A percentile compares a stretch with the other conserved stretches of the same genome.
Evolutionary conservation across 2,329 filamentous ascomycete species (phyloP).

Genomic region (Graphilbum fragrans): DNA sequence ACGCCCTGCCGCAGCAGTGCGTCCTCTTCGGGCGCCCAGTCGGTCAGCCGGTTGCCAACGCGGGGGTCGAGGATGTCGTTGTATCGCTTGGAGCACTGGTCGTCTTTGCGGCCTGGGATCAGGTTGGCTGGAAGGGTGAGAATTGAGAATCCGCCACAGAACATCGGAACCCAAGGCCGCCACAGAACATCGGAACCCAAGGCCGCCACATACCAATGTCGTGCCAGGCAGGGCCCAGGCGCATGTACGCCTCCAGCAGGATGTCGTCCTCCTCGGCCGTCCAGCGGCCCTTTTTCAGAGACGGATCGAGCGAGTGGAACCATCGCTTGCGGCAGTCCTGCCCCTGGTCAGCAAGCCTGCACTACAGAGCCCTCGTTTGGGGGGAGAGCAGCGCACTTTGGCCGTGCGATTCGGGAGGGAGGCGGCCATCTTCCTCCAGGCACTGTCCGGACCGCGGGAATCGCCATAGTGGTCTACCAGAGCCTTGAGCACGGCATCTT

Average conservation of each 20-base stretch:
- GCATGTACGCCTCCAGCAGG: neutral
- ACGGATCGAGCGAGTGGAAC: slow-evolving; percentile 5
- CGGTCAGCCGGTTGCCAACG: neutral
- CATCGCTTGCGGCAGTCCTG: slow-evolving; percentile 7
- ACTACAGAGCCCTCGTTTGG: too few species aligned
- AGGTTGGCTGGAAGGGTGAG: too few species aligned
- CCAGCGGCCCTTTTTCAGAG: slow-evolving; percentile 3
- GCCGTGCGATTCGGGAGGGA: too few species aligned
- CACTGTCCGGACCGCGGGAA: too few species aligned
- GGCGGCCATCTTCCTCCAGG: too few species aligned
- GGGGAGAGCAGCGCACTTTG: too few species aligned
- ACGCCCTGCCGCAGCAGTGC: neutral
- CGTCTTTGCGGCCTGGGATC: slow-evolving; percentile 4
- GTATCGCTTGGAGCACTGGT: slow-evolving; percentile 6
- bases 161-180: too few species aligned
- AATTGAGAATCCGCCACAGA: neutral
- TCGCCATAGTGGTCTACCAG: too few species aligned
- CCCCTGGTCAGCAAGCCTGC: too few species aligned
- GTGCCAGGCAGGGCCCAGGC: slow-evolving; percentile 1
- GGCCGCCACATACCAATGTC: neutral
- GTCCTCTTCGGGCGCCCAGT: slow-evolving; percentile 2
- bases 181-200: too few species aligned
- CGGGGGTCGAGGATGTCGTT: slow-evolving; percentile 5
- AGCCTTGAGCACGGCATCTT: too few species aligned
- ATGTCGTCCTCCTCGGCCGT: slow-evolving; percentile 4